phyloP scores from a whole-genome alignment of 805 yeast genomes.

The Sungouiozyma intestinalis region DNA sequence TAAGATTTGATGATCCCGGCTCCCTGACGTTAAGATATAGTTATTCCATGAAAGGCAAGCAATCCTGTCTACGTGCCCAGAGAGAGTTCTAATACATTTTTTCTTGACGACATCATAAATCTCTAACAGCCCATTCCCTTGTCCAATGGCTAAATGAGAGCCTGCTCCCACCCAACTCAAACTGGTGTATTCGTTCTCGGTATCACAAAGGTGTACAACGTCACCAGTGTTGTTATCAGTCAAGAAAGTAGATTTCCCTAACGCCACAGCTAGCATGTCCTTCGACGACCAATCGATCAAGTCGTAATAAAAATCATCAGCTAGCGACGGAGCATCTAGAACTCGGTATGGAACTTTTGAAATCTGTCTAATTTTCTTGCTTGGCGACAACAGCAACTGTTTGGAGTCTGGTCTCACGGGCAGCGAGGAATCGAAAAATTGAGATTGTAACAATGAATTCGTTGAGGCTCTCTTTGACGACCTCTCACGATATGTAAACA shows the following conservation, averaged over 20 bases:
- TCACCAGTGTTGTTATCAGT: constrained; percentile 85
- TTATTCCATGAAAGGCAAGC: constrained; percentile 91
- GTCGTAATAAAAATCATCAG: constrained; percentile 88
- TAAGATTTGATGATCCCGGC: constrained; percentile 71
- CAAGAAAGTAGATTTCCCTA: constrained; percentile 77
- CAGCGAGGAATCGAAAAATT: constrained; percentile 53
- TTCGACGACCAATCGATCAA: constrained; percentile 93
- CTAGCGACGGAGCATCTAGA: constrained; percentile 89
- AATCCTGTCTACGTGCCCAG: constrained; percentile 80
- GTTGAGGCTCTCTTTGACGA: constrained; percentile 44
- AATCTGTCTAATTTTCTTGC: constrained; percentile 65
- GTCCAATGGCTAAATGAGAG: constrained; percentile 89
- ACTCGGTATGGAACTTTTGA: constrained; percentile 86
- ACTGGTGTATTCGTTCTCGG: constrained; percentile 70
- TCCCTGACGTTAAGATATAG: constrained; percentile 78
- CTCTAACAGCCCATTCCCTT: constrained; percentile 76
- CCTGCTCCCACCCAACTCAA: constrained; percentile 92
- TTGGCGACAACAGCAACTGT: constrained; percentile 66
- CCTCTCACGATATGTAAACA: constrained; percentile 70
- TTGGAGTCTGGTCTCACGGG: constrained; percentile 89
- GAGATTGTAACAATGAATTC: constrained; percentile 57
- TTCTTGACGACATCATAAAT: constrained; percentile 86
- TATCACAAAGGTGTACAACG: constrained; percentile 70
- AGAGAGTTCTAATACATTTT: constrained; percentile 80
- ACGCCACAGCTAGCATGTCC: constrained; percentile 81